Evolutionary conservation across 768 basidiomycete species (phyloP).

Genomic region (Scleroderma bovista): DNA sequence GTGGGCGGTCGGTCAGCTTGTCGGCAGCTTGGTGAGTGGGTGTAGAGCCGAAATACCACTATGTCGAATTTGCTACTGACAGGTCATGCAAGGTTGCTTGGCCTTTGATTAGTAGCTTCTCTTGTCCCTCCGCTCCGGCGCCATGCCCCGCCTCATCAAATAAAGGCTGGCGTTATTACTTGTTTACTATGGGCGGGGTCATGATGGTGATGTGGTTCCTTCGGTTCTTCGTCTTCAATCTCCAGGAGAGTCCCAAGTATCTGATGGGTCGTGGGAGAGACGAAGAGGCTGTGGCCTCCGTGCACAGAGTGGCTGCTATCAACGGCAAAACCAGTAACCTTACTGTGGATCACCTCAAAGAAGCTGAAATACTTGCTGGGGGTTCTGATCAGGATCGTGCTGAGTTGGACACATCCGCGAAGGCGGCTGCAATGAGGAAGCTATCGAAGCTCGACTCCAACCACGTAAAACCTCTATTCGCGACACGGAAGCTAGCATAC

Average conservation of each 20-base stretch:
- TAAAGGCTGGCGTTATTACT: constrained; percentile 71
- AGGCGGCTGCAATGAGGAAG: constrained; percentile 36
- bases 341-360: constrained; percentile 45
- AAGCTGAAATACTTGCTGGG: constrained; percentile 9
- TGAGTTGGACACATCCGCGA: constrained; percentile 31
- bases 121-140: constrained; percentile 45
- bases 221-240: constrained; percentile 61
- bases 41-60: not conserved
- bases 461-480: constrained; percentile 46
- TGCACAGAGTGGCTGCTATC: constrained; percentile 55
- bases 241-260: constrained; percentile 68
- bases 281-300: constrained; percentile 52
- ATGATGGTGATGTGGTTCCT: constrained; percentile 58
- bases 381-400: constrained; percentile 1
- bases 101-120: constrained; percentile 66
- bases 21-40: constrained; percentile 43
- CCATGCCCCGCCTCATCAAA: constrained; percentile 52
- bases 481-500: constrained; percentile 43
- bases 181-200: constrained; percentile 67
- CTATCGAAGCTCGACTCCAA: constrained; percentile 33
- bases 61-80: not conserved
- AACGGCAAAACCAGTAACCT: constrained; percentile 50
- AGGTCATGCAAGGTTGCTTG: constrained; percentile 49
- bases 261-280: constrained; percentile 66
- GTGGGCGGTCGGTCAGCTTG: constrained; percentile 75